Evolutionary conservation across 331 rosid genomes (phyloP).

Genomic region (Spiraea crenata): DNA sequence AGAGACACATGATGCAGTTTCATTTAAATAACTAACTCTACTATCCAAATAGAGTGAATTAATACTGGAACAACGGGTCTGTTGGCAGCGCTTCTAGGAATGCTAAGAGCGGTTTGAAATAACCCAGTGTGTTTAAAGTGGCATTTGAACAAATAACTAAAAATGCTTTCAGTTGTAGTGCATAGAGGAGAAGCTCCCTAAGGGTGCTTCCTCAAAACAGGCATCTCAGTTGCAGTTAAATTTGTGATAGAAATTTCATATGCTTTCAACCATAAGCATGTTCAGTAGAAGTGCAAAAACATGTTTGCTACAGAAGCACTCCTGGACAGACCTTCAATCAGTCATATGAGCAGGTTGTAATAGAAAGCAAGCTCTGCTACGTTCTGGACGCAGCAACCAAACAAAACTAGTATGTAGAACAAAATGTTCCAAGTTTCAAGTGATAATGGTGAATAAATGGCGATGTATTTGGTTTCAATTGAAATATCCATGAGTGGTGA

Average conservation of each 20-base stretch:
- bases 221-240: too few species aligned
- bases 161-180: not conserved
- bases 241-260: too few species aligned
- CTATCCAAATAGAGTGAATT: not conserved
- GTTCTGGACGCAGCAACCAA: not conserved
- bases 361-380: not conserved
- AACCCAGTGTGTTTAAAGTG: not conserved
- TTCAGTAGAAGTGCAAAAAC: not conserved
- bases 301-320: not conserved
- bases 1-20: not conserved
- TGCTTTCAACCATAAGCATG: too few species aligned
- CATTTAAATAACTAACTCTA: not conserved
- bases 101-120: not conserved
- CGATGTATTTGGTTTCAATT: slow-evolving; percentile 19
- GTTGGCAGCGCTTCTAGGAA: not conserved
- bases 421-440: slow-evolving; percentile 4
- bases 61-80: not conserved
- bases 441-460: slow-evolving; percentile 16
- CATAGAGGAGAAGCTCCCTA: not conserved
- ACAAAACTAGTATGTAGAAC: not conserved
- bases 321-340: not conserved
- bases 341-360: not conserved
- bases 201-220: too few species aligned
- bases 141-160: not conserved
- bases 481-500: slow-evolving; percentile 2